phyloP scores from a whole-genome alignment of 1,284 basidiomycete species.

The Heterobasidion occidentale region DNA sequence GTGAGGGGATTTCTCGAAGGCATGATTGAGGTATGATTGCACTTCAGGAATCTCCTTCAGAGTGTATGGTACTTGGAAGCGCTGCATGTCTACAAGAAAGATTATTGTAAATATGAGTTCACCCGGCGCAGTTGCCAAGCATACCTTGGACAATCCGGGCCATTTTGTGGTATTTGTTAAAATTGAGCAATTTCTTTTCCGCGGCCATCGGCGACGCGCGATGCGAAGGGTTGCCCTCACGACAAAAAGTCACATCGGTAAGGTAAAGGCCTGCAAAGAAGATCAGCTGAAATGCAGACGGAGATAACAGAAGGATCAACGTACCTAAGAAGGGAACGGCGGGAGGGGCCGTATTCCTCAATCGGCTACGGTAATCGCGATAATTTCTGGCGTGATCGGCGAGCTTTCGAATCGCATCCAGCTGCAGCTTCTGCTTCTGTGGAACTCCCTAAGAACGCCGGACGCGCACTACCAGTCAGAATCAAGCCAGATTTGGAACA shows the following conservation, averaged over 20 bases:
- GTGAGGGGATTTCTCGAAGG: constrained; percentile 64
- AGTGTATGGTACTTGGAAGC: constrained; percentile 85
- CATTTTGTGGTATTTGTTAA: constrained; percentile 91
- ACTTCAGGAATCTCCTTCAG: constrained; percentile 81
- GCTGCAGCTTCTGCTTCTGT: constrained; percentile 74
- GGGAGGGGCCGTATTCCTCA: constrained; percentile 79
- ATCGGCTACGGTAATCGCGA: constrained; percentile 80
- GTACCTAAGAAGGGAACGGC: constrained; percentile 89
- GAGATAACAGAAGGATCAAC: constrained; percentile 13
- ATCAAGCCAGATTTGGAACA: not conserved
- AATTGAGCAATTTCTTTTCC: constrained; percentile 84
- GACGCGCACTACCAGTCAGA: not conserved
- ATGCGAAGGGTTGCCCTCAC: constrained; percentile 87
- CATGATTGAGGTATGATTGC: constrained; percentile 66
- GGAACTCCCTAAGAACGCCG: constrained; percentile 61
- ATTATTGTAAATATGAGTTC: not conserved
- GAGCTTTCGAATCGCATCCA: constrained; percentile 78
- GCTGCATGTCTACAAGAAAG: constrained; percentile 67
- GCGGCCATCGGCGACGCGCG: constrained; percentile 74
- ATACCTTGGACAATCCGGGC: constrained; percentile 81
- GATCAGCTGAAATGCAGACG: constrained; percentile 7
- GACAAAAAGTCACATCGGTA: constrained; percentile 92
- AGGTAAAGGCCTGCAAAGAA: constrained; percentile 65
- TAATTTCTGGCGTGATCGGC: constrained; percentile 92
- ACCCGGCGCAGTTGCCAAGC: constrained; percentile 8